phyloP scores from a whole-genome alignment of 495 filamentous ascomycete species.

The Annulohypoxylon bovei region DNA sequence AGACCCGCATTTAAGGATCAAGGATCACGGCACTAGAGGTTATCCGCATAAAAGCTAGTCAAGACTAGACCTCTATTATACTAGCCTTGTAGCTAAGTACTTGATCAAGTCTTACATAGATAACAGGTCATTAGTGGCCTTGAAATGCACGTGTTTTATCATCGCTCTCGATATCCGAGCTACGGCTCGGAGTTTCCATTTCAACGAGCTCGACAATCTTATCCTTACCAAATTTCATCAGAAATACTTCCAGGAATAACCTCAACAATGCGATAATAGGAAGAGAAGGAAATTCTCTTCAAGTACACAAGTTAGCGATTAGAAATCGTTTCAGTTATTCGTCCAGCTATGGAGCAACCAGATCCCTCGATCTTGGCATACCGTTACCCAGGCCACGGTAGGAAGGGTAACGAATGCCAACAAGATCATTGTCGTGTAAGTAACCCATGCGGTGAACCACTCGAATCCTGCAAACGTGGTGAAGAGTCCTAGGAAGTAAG shows the following conservation, averaged over 20 bases:
- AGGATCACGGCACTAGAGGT: neutral
- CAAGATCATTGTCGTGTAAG: neutral
- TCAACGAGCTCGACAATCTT: neutral
- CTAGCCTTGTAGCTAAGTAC: neutral
- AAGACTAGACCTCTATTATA: neutral
- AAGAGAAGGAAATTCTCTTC: neutral
- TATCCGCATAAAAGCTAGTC: neutral
- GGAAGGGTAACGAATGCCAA: neutral
- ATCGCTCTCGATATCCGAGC: slow-evolving; percentile 26
- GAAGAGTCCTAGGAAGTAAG: neutral
- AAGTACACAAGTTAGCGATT: slow-evolving; percentile 4
- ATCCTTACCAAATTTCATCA: slow-evolving; percentile 4
- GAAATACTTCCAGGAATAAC: slow-evolving; percentile 4
- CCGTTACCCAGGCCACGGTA: neutral
- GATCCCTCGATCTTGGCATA: neutral
- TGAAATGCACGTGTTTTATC: neutral
- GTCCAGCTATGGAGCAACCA: neutral
- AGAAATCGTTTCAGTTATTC: neutral
- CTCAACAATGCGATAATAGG: neutral
- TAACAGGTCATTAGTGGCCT: neutral
- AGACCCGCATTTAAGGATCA: neutral
- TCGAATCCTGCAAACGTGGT: neutral
- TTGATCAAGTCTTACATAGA: neutral
- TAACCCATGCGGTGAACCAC: neutral
- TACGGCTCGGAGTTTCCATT: slow-evolving; percentile 29